These are phyloP conservation scores for Podospora pseudopauciseta DNA, from an alignment of 495 filamentous ascomycete species.

Conservation along the genomic window DNA sequence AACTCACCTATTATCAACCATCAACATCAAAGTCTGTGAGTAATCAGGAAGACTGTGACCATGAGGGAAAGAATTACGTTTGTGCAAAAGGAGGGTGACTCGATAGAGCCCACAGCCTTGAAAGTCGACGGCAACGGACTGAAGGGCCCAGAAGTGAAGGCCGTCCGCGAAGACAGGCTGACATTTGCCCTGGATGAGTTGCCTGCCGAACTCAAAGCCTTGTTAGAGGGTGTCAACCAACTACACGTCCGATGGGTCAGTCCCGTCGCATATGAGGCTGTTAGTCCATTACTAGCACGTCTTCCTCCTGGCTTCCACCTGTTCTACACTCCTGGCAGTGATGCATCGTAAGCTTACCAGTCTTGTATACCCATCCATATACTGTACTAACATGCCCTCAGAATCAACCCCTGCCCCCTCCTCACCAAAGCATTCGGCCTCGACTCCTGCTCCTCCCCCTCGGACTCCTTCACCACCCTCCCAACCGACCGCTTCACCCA, in stretches of 20 bases:
- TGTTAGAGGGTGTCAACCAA: conserved; percentile 66
- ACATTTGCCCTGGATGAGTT: conserved; percentile 73
- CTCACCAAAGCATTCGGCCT: conserved; percentile 59
- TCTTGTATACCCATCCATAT: neutral
- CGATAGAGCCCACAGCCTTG: conserved; percentile 59
- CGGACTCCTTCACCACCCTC: conserved; percentile 67
- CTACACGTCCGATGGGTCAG: conserved; percentile 79
- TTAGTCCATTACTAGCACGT: conserved; percentile 69
- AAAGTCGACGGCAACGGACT: conserved; percentile 49
- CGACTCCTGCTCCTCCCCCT: conserved; percentile 49
- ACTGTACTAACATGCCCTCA: conserved; percentile 21
- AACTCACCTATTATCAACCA: conserved; percentile 3
- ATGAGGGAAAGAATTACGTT: conserved; percentile 90
- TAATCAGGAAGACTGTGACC: neutral
- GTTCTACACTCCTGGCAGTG: conserved; percentile 61
- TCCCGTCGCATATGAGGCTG: conserved; percentile 48
- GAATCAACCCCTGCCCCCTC: conserved; percentile 56
- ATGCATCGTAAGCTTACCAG: neutral
- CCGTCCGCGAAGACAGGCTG: conserved; percentile 74
- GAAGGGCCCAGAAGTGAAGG: conserved; percentile 53
- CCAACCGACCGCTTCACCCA: conserved; percentile 63
- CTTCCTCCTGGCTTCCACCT: conserved; percentile 80
- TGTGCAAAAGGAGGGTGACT: conserved; percentile 59
- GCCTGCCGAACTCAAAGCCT: conserved; percentile 58
- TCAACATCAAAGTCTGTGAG: neutral